Evolutionary conservation across 345 rosid genomes (phyloP), one percentile per base, ranked within the genome.

Genomic region (Moricandia arvensis): DNA sequence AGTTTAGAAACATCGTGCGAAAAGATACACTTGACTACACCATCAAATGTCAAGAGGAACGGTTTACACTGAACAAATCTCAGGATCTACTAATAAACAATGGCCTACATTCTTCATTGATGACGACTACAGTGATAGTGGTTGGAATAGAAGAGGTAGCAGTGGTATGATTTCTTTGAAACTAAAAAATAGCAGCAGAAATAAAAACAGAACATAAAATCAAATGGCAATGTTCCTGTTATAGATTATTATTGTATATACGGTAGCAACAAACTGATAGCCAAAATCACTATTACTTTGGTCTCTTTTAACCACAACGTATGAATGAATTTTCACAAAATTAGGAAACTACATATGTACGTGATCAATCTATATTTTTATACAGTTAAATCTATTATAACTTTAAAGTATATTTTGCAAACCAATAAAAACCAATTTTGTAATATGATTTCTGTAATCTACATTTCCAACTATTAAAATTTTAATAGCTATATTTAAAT

Each of bases 111-210:
- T 7, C 24, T 21, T 21, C 24, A 86, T 87, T 16, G 91, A 81
- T 1, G 90, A 88, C 0, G 80, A 81, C 0, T 81, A 73, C 24
- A 75, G 54, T 34, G 93, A 83, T 4, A 85, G 82, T 47, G 86
- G 72, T 4, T 83, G 87, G 85, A 81, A 89, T 17, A 91, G 84
- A 3, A 71, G 82, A 1, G 80, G 87, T 8, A 67, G 79, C 0
- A 81, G 68, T 30, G 68, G 60, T 47, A 76, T 80, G 5, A 75
- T 86, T 80, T 83, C 17, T 59, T 81, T 89, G 65, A 85, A 85
- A 75, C 29, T 69, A 18, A 83, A 59, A 72, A 72, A 77, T 81
- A 82, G 73, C 69, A 75, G 53, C 38, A 91, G 92, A 84, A 73
- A 75, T 74, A 85, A 85, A 81, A 87, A 79, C 78, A 77, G 85